Evolutionary conservation across 1,284 basidiomycete species (phyloP), one percentile per base, ranked within the genome.

Genomic region (Mycena sp.): DNA sequence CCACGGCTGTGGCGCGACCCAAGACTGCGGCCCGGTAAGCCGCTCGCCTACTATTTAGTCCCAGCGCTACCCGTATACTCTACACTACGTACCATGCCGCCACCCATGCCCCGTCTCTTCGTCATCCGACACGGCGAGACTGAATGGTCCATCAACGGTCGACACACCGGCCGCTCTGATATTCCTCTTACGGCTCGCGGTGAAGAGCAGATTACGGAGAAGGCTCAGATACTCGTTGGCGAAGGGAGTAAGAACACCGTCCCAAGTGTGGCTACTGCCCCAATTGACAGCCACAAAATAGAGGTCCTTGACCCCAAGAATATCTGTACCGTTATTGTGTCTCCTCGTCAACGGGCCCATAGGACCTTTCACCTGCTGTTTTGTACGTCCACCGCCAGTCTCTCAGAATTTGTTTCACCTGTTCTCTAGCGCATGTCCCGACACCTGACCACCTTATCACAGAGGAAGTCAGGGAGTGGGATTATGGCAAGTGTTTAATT

Each of bases 131-230:
- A 64, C 93, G 93, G 95, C 44, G 92, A 97, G 81, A 98, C 95
- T 1, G 95, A 96, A 75, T 98, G 95, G 95, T 93, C 91, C n/a
- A 72, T 92, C 58, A 95, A 92, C 70, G 95, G 94, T 69, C 87
- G 93, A 62, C 94, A 95, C 78, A 98, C 95, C 10, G 96, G 96
- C 41, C 85, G 85, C 35, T 87, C 88, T 4, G 95, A 98, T 72
- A 95, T 98, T 59, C 92, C 94, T 17, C 83, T 98, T 49, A 64
- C 62, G 5, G 52, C 62, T 23, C 56, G 57, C 11, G 62, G 62
- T 4, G 91, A 91, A 74, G 77, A 85, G 53, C 86, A 93, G 71
- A 87, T 97, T 65, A 83, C 81, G 62, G 80, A 83, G 41, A 87
- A 90, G 67, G 92, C 90, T 0, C 74, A 80, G 6, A 76, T 83